Conservation (phyloP, 202 grass and related monocot species). For the Panicum hallii region DNA sequence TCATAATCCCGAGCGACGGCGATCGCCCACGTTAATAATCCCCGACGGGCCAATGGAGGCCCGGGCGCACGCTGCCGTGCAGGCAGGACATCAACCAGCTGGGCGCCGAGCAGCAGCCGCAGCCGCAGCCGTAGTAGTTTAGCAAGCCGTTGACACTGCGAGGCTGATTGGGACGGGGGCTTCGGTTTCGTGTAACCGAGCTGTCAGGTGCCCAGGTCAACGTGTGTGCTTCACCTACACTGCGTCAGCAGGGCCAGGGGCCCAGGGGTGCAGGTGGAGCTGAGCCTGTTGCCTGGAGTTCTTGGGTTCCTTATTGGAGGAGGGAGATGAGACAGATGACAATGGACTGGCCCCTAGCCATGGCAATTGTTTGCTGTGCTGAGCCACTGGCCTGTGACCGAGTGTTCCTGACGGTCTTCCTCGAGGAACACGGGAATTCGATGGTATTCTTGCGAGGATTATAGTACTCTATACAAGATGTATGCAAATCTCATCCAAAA, state of each 20-base stretch:
- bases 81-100: background rate
- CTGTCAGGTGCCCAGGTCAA: constrained; percentile 31
- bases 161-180: background rate
- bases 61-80: background rate
- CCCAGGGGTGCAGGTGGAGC: background rate
- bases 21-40: too few species aligned
- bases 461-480: background rate
- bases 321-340: background rate
- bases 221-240: background rate
- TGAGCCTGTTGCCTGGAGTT: background rate
- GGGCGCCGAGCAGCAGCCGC: background rate
- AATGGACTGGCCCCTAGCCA: background rate
- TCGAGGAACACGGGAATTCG: background rate
- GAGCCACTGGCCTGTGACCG: background rate
- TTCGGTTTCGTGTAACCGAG: background rate
- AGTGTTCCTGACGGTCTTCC: background rate
- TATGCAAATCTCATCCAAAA: background rate
- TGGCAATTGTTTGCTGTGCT: constrained; percentile 2
- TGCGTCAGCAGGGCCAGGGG: background rate
- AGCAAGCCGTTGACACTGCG: constrained; percentile 31
- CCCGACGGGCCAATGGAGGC: background rate
- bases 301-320: background rate
- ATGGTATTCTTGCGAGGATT: background rate
- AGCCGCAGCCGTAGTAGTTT: background rate
- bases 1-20: background rate